Conservation (phyloP, 2,329 filamentous ascomycete genomes). For the Drechslera avenae region DNA sequence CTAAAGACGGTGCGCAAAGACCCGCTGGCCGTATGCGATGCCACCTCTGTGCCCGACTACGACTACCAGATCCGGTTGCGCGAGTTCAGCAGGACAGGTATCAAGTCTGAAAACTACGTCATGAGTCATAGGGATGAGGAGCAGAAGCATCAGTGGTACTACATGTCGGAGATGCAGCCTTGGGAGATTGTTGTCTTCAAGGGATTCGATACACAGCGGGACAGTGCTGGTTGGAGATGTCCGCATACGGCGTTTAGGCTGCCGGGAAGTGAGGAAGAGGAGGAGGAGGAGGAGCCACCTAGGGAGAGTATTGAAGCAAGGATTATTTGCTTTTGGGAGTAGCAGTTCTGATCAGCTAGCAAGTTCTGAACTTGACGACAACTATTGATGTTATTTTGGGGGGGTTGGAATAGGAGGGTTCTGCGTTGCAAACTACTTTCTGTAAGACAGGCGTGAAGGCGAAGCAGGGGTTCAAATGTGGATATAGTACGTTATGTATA, state of each 20-base stretch:
- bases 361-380: too few species aligned
- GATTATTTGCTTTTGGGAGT: slow-evolving; percentile 28
- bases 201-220: slow-evolving; percentile 29
- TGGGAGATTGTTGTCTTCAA: slow-evolving; percentile 35
- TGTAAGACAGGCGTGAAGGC: too few species aligned
- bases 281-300: slow-evolving; percentile 13
- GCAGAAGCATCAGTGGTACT: slow-evolving; percentile 35
- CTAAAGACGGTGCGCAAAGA: slow-evolving; percentile 28
- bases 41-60: slow-evolving; percentile 19
- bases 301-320: slow-evolving; percentile 38
- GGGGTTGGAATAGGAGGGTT: too few species aligned
- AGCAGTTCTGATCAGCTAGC: too few species aligned
- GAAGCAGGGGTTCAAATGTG: too few species aligned
- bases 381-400: too few species aligned
- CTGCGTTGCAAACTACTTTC: too few species aligned
- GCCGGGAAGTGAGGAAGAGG: slow-evolving; percentile 16
- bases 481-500: too few species aligned
- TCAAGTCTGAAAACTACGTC: slow-evolving; percentile 24
- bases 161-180: slow-evolving; percentile 29
- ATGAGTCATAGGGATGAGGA: slow-evolving; percentile 17
- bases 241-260: slow-evolving; percentile 35
- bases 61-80: slow-evolving; percentile 26
- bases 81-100: slow-evolving; percentile 24
- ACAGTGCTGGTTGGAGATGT: slow-evolving; percentile 27
- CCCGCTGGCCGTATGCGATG: slow-evolving; percentile 34